These are phyloP conservation scores for Colletotrichum tofieldiae DNA, from an alignment of 2,329 filamentous ascomycete genomes.

Conservation along the genomic window DNA sequence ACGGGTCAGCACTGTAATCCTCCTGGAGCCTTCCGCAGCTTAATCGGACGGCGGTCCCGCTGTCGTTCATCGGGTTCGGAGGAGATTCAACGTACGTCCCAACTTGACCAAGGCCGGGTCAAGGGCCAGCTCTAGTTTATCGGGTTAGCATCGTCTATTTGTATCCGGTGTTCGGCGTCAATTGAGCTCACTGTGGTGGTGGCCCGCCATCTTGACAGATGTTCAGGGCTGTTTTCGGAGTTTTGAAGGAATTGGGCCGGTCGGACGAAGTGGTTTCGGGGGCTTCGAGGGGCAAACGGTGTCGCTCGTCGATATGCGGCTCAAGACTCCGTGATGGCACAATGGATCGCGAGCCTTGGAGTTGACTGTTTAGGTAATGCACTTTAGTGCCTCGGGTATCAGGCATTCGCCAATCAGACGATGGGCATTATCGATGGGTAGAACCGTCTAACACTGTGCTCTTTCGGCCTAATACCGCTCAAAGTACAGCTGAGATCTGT, in stretches of 20 bases:
- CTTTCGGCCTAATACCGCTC: too few relatives aligned
- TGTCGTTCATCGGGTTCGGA: background rate
- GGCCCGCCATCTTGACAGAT: slow-evolving; percentile 43
- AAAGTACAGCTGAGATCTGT: too few relatives aligned
- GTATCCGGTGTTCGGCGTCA: background rate
- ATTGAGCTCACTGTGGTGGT: slow-evolving; percentile 44
- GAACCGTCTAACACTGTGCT: background rate
- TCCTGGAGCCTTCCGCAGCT: background rate
- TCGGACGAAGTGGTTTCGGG: slow-evolving; percentile 23
- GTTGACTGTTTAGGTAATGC: slow-evolving; percentile 35
- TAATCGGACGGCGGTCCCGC: background rate
- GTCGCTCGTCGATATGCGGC: slow-evolving; percentile 26
- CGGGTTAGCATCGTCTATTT: slow-evolving; percentile 24
- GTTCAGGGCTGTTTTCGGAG: background rate
- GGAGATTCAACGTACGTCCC: slow-evolving; percentile 56
- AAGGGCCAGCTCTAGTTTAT: slow-evolving; percentile 58
- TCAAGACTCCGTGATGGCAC: slow-evolving; percentile 16
- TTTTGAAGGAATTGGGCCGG: background rate
- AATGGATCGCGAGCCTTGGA: slow-evolving; percentile 19
- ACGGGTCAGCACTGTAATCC: slow-evolving; percentile 44
- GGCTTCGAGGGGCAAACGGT: slow-evolving; percentile 3
- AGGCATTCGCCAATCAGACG: slow-evolving; percentile 23
- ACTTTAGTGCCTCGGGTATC: background rate
- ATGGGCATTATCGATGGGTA: background rate
- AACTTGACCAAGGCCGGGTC: slow-evolving; percentile 65